phyloP scores from a whole-genome alignment of 495 filamentous ascomycete species.

The Eremomyces bilateralis region DNA sequence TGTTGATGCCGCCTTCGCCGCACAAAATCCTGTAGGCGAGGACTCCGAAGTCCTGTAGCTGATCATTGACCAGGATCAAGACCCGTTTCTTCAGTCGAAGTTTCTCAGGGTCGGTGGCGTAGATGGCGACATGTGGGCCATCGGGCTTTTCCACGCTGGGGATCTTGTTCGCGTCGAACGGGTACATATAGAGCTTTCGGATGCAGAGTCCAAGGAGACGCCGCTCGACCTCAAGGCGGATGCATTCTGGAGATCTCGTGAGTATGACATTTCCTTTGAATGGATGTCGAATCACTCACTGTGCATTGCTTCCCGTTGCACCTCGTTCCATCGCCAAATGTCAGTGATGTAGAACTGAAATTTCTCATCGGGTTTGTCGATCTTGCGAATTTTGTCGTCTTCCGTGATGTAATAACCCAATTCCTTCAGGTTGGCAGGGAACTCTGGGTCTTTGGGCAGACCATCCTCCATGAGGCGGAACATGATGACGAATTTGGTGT shows the following conservation, averaged over 20 bases:
- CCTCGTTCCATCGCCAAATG: conserved; percentile 48
- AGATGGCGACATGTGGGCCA: conserved; percentile 44
- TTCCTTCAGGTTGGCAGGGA: conserved; percentile 34
- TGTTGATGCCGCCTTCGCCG: conserved; percentile 33
- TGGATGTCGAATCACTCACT: conserved; percentile 3
- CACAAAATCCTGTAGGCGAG: conserved; percentile 45
- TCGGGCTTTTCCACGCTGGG: too few species aligned
- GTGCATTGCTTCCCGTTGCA: conserved; percentile 48
- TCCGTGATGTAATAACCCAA: conserved; percentile 34
- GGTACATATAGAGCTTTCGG: conserved; percentile 34
- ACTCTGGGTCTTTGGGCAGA: conserved; percentile 51
- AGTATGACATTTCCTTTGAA: not conserved
- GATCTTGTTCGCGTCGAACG: conserved; percentile 19
- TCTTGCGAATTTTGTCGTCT: conserved; percentile 46
- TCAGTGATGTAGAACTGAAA: conserved; percentile 53
- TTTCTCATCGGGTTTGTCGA: conserved; percentile 38
- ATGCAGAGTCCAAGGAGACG: conserved; percentile 41
- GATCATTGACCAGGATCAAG: conserved; percentile 53
- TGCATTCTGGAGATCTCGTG: conserved; percentile 27
- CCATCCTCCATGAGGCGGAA: conserved; percentile 38
- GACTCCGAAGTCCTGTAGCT: conserved; percentile 47
- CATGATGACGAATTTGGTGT: conserved; percentile 33
- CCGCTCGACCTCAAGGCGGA: conserved; percentile 32
- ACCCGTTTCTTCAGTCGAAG: conserved; percentile 37
- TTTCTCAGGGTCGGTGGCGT: conserved; percentile 29